Percentiles rank a stretch among this genome's conserved stretches.
Conservation (phyloP, 805 yeast species). For the Saccharomycopsis sp. region DNA sequence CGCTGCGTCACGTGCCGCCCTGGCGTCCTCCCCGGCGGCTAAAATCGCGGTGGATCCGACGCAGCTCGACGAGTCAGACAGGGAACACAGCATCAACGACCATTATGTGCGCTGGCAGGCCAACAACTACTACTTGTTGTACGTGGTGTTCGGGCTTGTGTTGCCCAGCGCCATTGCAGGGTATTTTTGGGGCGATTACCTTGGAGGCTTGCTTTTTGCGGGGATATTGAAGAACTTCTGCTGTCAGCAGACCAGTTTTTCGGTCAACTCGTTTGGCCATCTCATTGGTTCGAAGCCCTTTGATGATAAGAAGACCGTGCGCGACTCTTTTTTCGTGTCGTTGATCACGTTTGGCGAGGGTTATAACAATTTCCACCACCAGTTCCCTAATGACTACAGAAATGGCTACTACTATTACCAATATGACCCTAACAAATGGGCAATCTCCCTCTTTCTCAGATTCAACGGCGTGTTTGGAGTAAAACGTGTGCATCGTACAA, state of each 20-base stretch:
- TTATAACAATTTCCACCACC: slow-evolving; percentile 90
- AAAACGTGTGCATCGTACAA: slow-evolving; percentile 45
- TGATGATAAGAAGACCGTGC: slow-evolving; percentile 67
- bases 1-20: neutral
- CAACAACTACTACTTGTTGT: slow-evolving; percentile 55
- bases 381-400: slow-evolving; percentile 86
- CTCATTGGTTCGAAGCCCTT: slow-evolving; percentile 66
- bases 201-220: slow-evolving; percentile 73
- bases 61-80: slow-evolving; percentile 25
- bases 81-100: slow-evolving; percentile 56
- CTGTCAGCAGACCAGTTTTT: slow-evolving; percentile 75
- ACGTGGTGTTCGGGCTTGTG: slow-evolving; percentile 44
- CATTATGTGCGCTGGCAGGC: slow-evolving; percentile 61
- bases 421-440: slow-evolving; percentile 85
- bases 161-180: slow-evolving; percentile 66
- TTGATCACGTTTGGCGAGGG: slow-evolving; percentile 84
- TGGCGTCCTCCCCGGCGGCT: neutral
- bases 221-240: slow-evolving; percentile 66
- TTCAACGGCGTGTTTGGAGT: slow-evolving; percentile 56
- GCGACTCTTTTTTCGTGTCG: slow-evolving; percentile 48
- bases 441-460: slow-evolving; percentile 44
- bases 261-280: slow-evolving; percentile 82
- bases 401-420: slow-evolving; percentile 65
- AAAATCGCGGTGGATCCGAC: neutral
- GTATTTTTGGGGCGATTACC: slow-evolving; percentile 61